Evolutionary conservation across 2,329 filamentous ascomycete species (phyloP).

Genomic region (Zymoseptoria crescenta): DNA sequence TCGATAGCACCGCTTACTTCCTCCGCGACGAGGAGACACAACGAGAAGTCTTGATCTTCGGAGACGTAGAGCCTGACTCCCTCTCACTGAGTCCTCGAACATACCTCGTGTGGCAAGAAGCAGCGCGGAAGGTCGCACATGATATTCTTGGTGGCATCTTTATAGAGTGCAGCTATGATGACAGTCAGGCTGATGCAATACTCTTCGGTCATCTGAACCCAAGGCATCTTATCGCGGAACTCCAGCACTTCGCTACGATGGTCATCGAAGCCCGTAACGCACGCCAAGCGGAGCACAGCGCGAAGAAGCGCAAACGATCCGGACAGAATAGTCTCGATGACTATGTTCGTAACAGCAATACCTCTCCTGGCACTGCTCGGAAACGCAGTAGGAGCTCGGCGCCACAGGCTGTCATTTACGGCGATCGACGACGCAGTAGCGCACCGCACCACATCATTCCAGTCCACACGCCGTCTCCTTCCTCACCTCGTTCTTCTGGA

Average conservation of each 20-base stretch:
- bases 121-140: slow-evolving; percentile 71
- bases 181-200: slow-evolving; percentile 65
- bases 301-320: slow-evolving; percentile 57
- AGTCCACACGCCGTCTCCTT: slow-evolving; percentile 9
- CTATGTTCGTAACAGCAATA: slow-evolving; percentile 14
- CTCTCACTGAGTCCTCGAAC: slow-evolving; percentile 77
- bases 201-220: slow-evolving; percentile 88
- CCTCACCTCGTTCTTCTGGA: slow-evolving; percentile 5
- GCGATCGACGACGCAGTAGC: slow-evolving; percentile 14
- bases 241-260: slow-evolving; percentile 62
- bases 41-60: slow-evolving; percentile 83
- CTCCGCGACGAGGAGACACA: slow-evolving; percentile 56
- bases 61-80: slow-evolving; percentile 88
- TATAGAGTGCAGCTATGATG: slow-evolving; percentile 91
- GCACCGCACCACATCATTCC: slow-evolving; percentile 7
- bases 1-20: slow-evolving; percentile 90
- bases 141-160: slow-evolving; percentile 74
- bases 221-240: slow-evolving; percentile 70
- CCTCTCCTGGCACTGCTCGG: slow-evolving; percentile 17
- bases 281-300: slow-evolving; percentile 35
- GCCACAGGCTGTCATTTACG: slow-evolving; percentile 11
- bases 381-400: slow-evolving; percentile 30
- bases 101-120: slow-evolving; percentile 74
- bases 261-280: slow-evolving; percentile 47
- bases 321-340: slow-evolving; percentile 32